Conservation (phyloP, 306 rosid species). For the Sindora glabra region DNA sequence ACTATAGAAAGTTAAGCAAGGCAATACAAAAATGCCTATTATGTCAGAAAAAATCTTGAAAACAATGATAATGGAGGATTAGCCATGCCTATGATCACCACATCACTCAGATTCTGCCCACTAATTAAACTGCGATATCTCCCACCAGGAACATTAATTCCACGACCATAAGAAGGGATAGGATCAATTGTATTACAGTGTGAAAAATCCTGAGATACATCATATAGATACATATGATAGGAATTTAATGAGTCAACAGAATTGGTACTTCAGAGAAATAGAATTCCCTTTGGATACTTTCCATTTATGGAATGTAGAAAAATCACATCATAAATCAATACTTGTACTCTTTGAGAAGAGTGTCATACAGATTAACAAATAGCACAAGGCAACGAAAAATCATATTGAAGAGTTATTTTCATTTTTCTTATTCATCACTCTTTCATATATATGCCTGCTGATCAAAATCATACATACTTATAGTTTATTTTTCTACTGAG, state of each 20-base stretch:
- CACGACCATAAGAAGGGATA: too few species aligned
- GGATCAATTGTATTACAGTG: constrained; percentile 41
- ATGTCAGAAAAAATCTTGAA: too few species aligned
- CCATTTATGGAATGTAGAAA: background rate
- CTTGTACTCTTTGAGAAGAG: background rate
- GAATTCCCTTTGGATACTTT: background rate
- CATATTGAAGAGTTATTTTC: too few species aligned
- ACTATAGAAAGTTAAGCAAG: too few species aligned
- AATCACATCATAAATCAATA: background rate
- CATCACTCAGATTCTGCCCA: constrained; percentile 44
- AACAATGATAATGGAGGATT: background rate
- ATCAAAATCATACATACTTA: too few species aligned
- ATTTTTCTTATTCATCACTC: too few species aligned
- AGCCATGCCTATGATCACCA: constrained; percentile 49
- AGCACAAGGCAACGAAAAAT: too few species aligned
- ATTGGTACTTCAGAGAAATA: background rate
- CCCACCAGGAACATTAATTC: constrained; percentile 43
- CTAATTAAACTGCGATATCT: constrained; percentile 50
- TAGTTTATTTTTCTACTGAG: too few species aligned
- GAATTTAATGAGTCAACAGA: background rate
- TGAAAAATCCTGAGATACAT: constrained; percentile 27
- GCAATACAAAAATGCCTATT: too few species aligned
- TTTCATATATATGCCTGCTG: too few species aligned
- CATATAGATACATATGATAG: background rate
- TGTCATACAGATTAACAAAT: too few species aligned